Evolutionary conservation across 768 basidiomycete genomes (phyloP), one percentile per base, ranked within the genome.

Genomic region (Pisolithus orientalis): DNA sequence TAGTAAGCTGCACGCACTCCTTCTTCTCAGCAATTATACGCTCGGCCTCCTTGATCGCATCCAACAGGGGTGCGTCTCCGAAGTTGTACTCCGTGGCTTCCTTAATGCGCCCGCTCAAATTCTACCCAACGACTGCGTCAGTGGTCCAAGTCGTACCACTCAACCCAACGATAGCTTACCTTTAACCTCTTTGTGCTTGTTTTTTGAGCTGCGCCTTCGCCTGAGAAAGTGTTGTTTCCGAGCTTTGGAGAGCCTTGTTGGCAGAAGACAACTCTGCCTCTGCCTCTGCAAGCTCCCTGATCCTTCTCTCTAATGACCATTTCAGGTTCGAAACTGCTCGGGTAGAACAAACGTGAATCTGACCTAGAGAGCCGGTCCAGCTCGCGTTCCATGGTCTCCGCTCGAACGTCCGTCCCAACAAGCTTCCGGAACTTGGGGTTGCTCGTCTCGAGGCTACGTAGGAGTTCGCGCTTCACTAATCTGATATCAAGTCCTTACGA

Each of bases 341-440:
- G 24, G 21, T n/a, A 17, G 14, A 32, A 17, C n/a, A 9, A 11
- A 5, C 4, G 9, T 17, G n/a, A 14, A n/a, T 75, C 80, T 63
- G 49, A 93, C 90, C 70, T 64, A 9, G 75, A 66, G 7, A 81
- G 62, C 16, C 75, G 73, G 24, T 85, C 83, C 5, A 90, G 75
- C 51, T 89, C 85, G 16, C 73, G 74, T 58, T 95, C 93, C 73
- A 95, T 86, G 1, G 76, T 81, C 8, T 83, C 83, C 1, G 74
- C 70, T 6, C 75, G 72, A 0, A 83, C 73, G 38, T 86, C 80
- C 39, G 68, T 70, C 13, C 83, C 84, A n/a, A 85, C 71, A 9
- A 90, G 64, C 54, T 84, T 81, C 38, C 76, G 79, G 61, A 84
- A 87, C 63, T 83, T 85, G 46, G 69, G 65, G 43, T 78, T 80